Conservation (phyloP, 176 grass and related monocot species). For the Lolium rigidum region DNA sequence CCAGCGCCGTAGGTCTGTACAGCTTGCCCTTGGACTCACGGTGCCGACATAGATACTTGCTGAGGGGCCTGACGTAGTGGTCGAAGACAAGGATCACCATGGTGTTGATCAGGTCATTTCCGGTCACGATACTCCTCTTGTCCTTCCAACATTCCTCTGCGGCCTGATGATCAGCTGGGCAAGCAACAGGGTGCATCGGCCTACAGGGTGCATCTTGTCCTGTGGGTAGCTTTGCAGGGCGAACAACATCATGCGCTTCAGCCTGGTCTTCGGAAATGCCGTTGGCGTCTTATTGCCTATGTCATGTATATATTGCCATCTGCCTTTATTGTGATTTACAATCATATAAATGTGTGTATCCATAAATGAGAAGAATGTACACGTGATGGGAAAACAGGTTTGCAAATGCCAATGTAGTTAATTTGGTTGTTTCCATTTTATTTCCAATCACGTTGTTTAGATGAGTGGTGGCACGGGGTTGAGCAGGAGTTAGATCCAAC, state of each 20-base stretch:
- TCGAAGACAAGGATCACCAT: slow-evolving; percentile 21
- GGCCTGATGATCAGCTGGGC: neutral
- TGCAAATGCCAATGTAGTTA: neutral
- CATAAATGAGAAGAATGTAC: neutral
- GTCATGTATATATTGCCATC: neutral
- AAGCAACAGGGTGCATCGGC: slow-evolving; percentile 18
- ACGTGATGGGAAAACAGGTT: neutral
- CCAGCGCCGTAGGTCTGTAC: too few species aligned
- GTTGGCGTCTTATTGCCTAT: neutral
- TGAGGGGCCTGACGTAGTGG: slow-evolving; percentile 28
- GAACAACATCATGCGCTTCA: slow-evolving; percentile 22
- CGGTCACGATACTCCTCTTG: neutral
- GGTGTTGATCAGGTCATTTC: slow-evolving; percentile 34
- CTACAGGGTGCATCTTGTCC: slow-evolving; percentile 4
- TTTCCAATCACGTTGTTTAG: neutral
- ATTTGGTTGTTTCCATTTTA: neutral
- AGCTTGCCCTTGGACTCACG: neutral
- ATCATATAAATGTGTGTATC: too few species aligned
- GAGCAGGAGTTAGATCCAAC: neutral
- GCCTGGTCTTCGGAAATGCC: neutral
- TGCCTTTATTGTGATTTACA: neutral
- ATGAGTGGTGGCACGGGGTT: neutral
- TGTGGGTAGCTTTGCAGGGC: neutral
- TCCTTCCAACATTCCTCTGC: neutral
- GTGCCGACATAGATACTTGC: slow-evolving; percentile 26